These are phyloP conservation scores for Geotrichum siamense DNA, from an alignment of 1,139 yeast species.

Conservation along the genomic window DNA sequence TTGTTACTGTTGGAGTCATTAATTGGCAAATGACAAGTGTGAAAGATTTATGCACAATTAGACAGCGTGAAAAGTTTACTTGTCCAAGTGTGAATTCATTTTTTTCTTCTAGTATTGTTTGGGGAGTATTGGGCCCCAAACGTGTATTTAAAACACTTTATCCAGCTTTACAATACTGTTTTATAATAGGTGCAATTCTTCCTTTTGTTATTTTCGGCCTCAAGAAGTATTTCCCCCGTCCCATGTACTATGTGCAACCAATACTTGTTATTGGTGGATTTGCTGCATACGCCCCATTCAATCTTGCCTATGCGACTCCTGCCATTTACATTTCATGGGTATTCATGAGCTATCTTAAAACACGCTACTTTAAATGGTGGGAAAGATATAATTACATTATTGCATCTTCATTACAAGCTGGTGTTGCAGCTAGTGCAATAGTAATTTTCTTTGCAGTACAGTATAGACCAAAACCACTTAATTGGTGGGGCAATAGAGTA, in stretches of 20 bases:
- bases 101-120: slow-evolving; percentile 37
- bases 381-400: slow-evolving; percentile 59
- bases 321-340: slow-evolving; percentile 37
- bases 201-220: slow-evolving; percentile 6
- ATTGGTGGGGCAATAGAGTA: slow-evolving; percentile 49
- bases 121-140: slow-evolving; percentile 51
- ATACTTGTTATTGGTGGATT: slow-evolving; percentile 39
- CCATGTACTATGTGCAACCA: slow-evolving; percentile 35
- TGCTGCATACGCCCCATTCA: slow-evolving; percentile 37
- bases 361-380: slow-evolving; percentile 43
- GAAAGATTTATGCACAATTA: slow-evolving; percentile 42
- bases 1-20: slow-evolving; percentile 47
- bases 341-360: slow-evolving; percentile 38
- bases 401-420: slow-evolving; percentile 30
- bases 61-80: slow-evolving; percentile 33
- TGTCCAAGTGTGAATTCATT: slow-evolving; percentile 33
- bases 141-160: slow-evolving; percentile 33
- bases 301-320: slow-evolving; percentile 38
- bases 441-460: slow-evolving; percentile 41
- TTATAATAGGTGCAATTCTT: slow-evolving; percentile 27
- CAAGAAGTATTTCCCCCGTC: slow-evolving; percentile 38
- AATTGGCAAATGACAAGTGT: slow-evolving; percentile 46
- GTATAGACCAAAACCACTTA: slow-evolving; percentile 35
- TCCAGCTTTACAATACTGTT: slow-evolving; percentile 35
- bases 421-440: slow-evolving; percentile 47